Evolutionary conservation across 2,329 filamentous ascomycete species (phyloP).

Genomic region (Beauveria australis): DNA sequence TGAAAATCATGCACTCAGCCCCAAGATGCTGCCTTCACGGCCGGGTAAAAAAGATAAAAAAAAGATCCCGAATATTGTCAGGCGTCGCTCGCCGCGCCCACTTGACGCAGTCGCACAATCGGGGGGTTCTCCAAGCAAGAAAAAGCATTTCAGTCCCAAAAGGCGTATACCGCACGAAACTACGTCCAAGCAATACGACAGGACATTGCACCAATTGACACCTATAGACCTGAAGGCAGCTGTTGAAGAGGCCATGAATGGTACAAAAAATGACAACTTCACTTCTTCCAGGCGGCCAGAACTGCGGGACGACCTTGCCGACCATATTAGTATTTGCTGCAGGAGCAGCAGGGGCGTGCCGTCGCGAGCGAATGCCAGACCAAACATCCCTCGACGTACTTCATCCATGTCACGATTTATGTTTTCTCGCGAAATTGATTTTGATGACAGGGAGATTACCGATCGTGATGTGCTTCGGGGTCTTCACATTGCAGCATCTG

Average conservation of each 20-base stretch:
- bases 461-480: constrained; percentile 47
- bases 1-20: constrained; percentile 8
- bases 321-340: constrained; percentile 17
- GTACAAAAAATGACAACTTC: background rate
- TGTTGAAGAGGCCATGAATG: background rate
- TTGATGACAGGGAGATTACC: constrained; percentile 31
- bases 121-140: background rate
- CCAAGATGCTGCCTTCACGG: constrained; percentile 6
- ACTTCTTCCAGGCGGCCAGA: background rate
- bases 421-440: constrained; percentile 18
- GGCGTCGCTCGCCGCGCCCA: background rate
- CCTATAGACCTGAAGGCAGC: background rate
- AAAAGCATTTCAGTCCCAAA: background rate
- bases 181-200: constrained; percentile 6
- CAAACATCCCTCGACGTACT: constrained; percentile 27
- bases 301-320: background rate
- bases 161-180: constrained; percentile 3
- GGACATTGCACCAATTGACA: background rate
- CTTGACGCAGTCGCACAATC: background rate
- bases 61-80: background rate
- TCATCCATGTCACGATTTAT: constrained; percentile 25
- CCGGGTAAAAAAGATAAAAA: background rate
- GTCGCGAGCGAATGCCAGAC: constrained; percentile 19
- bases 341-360: constrained; percentile 17
- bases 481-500: constrained; percentile 46